Conservation (phyloP, 305 asterid species). For the Fraxinus floribunda region DNA sequence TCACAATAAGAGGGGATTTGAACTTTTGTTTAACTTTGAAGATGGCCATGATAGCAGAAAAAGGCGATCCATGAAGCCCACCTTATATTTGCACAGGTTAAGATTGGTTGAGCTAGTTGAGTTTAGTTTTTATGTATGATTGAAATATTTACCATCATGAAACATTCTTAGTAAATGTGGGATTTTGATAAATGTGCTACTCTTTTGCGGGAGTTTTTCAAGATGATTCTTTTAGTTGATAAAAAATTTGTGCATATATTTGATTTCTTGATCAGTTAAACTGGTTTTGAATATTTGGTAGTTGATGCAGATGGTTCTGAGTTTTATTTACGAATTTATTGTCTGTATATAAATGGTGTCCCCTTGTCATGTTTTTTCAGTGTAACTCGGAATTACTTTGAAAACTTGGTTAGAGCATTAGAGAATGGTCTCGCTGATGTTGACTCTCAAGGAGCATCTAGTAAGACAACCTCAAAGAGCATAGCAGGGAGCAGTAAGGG, state of each 20-base stretch:
- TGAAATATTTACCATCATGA: neutral
- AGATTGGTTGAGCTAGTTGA: neutral
- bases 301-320: neutral
- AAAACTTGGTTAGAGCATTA: conserved; percentile 77
- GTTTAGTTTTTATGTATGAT: neutral
- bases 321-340: neutral
- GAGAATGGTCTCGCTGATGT: conserved; percentile 88
- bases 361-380: conserved; percentile 31
- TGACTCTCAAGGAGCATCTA: conserved; percentile 56
- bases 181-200: neutral
- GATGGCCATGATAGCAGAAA: neutral
- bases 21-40: neutral
- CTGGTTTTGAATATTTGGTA: neutral
- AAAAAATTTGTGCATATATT: neutral
- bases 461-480: conserved; percentile 47
- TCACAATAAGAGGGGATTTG: neutral
- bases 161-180: neutral
- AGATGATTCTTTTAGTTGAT: neutral
- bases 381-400: conserved; percentile 78
- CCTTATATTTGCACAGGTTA: neutral
- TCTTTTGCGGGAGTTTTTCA: neutral
- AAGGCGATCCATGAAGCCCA: neutral
- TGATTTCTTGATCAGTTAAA: neutral
- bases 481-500: conserved; percentile 67
- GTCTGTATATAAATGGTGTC: conserved; percentile 15